Percentiles rank a stretch among this genome's conserved stretches.
Evolutionary conservation across 2,329 filamentous ascomycete genomes (phyloP).

Genomic region (Penicillium digitatum): DNA sequence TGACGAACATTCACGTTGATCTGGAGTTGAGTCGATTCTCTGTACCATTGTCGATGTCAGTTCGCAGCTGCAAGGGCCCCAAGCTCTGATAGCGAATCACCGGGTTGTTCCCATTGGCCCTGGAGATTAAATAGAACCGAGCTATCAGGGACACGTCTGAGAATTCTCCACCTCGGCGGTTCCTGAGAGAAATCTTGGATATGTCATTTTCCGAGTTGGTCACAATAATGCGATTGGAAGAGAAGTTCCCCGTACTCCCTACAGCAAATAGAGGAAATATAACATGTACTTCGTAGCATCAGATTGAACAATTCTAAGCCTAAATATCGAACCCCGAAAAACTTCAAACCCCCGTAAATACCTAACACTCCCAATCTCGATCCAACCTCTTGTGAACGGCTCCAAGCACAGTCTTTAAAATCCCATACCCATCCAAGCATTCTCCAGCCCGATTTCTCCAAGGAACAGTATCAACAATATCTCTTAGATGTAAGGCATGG

Average conservation of each 20-base stretch:
- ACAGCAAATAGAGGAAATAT: background rate
- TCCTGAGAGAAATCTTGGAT: constrained; percentile 2
- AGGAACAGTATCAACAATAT: constrained; percentile 89
- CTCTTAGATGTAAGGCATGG: constrained; percentile 53
- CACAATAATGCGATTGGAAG: background rate
- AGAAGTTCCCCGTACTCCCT: no score
- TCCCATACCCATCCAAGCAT: constrained; percentile 62
- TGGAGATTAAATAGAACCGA: background rate
- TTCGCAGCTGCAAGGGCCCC: background rate
- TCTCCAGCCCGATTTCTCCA: constrained; percentile 54
- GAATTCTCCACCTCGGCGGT: constrained; percentile 16
- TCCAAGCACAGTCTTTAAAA: constrained; percentile 80
- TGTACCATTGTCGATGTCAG: background rate
- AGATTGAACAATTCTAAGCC: no score
- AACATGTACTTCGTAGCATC: background rate
- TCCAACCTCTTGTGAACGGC: constrained; percentile 58
- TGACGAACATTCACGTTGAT: no score
- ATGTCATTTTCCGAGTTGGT: constrained; percentile 1
- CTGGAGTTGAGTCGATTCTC: no score
- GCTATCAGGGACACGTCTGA: background rate
- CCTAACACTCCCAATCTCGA: background rate
- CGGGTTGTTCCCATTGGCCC: background rate
- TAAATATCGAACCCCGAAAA: background rate
- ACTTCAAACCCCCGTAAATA: no score
- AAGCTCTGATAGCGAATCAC: background rate